A percentile compares a stretch with the other conserved stretches of the same genome.
Evolutionary conservation across 306 rosid genomes (phyloP).

Genomic region (Acacia melanoxylon): DNA sequence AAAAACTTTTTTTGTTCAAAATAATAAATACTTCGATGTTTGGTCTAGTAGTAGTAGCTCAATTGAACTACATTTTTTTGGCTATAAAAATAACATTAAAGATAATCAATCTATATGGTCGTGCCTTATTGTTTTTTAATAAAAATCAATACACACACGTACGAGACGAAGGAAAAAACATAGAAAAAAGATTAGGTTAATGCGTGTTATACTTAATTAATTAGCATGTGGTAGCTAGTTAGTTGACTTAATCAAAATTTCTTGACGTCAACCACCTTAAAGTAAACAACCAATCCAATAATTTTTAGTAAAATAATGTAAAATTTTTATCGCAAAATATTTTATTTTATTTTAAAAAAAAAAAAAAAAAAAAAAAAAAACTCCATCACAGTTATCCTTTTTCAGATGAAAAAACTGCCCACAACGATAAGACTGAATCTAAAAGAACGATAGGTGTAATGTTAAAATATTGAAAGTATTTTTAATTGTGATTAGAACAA

Average conservation of each 20-base stretch:
- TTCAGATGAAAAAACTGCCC: neutral
- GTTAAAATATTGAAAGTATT: neutral
- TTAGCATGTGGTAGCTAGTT: neutral
- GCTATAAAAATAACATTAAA: neutral
- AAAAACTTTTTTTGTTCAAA: too few species aligned
- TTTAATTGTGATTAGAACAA: neutral
- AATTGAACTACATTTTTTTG: neutral
- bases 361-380: too few species aligned
- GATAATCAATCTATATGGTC: neutral
- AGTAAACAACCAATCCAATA: neutral
- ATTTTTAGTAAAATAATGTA: neutral
- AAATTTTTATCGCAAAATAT: neutral
- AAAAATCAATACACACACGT: neutral
- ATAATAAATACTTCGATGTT: neutral
- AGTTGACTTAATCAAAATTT: slow-evolving; percentile 1
- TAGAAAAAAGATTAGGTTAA: neutral
- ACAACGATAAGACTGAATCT: too few species aligned
- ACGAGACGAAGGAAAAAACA: neutral
- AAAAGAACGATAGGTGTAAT: neutral
- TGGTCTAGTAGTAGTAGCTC: neutral
- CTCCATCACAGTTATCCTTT: neutral
- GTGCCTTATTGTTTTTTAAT: neutral
- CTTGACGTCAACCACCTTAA: neutral
- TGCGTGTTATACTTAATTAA: neutral
- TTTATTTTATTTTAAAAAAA: neutral